A percentile compares a stretch with the other conserved stretches of the same genome.
phyloP scores from a whole-genome alignment of 2,329 filamentous ascomycete genomes.

The Exophiala sideris region DNA sequence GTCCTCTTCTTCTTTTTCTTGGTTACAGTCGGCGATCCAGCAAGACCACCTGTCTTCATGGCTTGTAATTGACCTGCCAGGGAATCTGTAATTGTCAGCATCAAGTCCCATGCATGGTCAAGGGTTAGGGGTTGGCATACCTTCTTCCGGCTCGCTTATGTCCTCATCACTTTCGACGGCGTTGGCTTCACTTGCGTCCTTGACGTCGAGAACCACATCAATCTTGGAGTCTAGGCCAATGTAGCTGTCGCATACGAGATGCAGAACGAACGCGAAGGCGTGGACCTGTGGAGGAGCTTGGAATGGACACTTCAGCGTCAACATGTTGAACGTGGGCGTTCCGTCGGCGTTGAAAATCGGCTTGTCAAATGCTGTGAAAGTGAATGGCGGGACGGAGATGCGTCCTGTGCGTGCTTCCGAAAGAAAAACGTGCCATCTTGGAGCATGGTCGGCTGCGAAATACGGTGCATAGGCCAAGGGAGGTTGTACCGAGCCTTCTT shows the following conservation, averaged over 20 bases:
- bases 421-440: slow-evolving; percentile 91
- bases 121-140: slow-evolving; percentile 53
- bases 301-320: slow-evolving; percentile 96
- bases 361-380: slow-evolving; percentile 90
- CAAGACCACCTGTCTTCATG: slow-evolving; percentile 64
- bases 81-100: slow-evolving; percentile 58
- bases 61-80: slow-evolving; percentile 87
- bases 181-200: slow-evolving; percentile 81
- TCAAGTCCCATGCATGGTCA: not conserved
- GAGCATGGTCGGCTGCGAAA: slow-evolving; percentile 82
- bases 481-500: slow-evolving; percentile 65
- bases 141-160: slow-evolving; percentile 96
- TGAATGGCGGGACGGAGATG: slow-evolving; percentile 93
- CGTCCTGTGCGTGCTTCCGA: slow-evolving; percentile 92
- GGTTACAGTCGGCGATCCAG: slow-evolving; percentile 48
- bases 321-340: slow-evolving; percentile 88
- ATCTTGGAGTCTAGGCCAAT: slow-evolving; percentile 89
- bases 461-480: slow-evolving; percentile 85
- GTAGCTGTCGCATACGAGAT: slow-evolving; percentile 91
- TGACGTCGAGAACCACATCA: slow-evolving; percentile 83
- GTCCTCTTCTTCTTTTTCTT: slow-evolving; percentile 54
- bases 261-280: slow-evolving; percentile 91
- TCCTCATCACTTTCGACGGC: slow-evolving; percentile 75
- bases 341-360: slow-evolving; percentile 72
- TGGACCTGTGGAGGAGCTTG: slow-evolving; percentile 88